Conservation (phyloP, 1,139 yeast genomes). For the Pneumocystis oryctolagi region DNA sequence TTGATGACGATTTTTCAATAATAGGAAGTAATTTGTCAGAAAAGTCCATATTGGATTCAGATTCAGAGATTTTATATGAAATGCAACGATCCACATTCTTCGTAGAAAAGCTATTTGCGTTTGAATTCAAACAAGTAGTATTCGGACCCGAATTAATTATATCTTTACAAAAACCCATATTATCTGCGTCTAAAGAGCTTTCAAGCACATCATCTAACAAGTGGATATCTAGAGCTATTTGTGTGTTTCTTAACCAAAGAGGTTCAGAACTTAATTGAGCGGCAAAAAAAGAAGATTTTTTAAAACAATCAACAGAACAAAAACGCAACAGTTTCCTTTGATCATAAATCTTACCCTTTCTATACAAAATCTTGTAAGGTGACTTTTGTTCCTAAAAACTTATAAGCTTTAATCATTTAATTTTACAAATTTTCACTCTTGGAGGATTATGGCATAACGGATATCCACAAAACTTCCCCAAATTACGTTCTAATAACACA, state of each 20-base stretch:
- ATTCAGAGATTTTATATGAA: neutral
- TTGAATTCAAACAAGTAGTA: neutral
- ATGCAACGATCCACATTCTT: neutral
- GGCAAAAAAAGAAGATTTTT: neutral
- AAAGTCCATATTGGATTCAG: neutral
- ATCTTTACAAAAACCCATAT: neutral
- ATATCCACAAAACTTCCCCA: neutral
- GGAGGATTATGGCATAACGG: neutral
- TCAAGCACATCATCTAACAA: neutral
- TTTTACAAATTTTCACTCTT: neutral
- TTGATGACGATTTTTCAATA: neutral
- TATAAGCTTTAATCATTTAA: neutral
- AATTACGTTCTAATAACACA: neutral
- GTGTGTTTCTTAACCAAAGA: neutral
- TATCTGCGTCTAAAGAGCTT: neutral
- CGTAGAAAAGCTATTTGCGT: neutral
- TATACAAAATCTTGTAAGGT: neutral
- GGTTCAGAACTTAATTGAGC: neutral
- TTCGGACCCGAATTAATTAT: neutral
- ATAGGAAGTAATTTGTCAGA: neutral
- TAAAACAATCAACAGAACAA: neutral
- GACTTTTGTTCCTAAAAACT: neutral
- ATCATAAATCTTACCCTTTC: neutral
- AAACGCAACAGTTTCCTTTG: neutral
- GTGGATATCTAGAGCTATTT: neutral